A percentile compares a stretch with the other conserved stretches of the same genome.
phyloP scores from a whole-genome alignment of 2,329 filamentous ascomycete species.

The Dactylellina cionopaga region DNA sequence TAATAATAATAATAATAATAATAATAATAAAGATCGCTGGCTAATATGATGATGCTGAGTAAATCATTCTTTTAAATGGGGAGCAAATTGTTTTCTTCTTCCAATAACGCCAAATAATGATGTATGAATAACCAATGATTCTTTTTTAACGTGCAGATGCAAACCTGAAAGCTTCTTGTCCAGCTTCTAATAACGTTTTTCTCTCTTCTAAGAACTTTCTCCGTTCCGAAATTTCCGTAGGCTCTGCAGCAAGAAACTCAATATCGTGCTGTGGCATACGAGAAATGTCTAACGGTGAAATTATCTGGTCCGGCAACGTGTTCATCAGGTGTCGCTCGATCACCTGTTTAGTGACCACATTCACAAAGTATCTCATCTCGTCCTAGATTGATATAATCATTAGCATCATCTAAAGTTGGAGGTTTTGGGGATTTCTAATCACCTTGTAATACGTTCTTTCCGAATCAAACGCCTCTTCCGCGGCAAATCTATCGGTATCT shows the following conservation, averaged over 20 bases:
- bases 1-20: too few species aligned
- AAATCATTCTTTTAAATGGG: too few species aligned
- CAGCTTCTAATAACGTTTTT: conserved; percentile 14
- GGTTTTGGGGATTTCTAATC: background rate
- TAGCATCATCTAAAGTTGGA: background rate
- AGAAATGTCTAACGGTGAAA: conserved; percentile 38
- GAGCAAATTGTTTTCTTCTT: too few species aligned
- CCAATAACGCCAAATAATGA: too few species aligned
- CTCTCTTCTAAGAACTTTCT: conserved; percentile 31
- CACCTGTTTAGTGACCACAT: conserved; percentile 41
- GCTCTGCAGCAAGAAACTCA: conserved; percentile 27
- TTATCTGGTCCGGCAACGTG: conserved; percentile 32
- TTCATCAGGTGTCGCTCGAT: conserved; percentile 41
- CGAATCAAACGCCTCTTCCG: conserved; percentile 35
- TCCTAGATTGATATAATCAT: background rate
- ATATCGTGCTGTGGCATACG: conserved; percentile 37
- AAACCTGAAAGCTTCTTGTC: conserved; percentile 34
- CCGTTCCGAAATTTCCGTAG: conserved; percentile 15
- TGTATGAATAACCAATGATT: too few species aligned
- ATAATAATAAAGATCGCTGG: too few species aligned
- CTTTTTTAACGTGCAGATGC: conserved; percentile 32
- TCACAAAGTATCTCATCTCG: conserved; percentile 37
- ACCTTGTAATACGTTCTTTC: conserved; percentile 37
- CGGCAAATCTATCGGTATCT: conserved; percentile 28
- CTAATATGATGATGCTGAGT: too few species aligned